A percentile compares a stretch with the other conserved stretches of the same genome.
Evolutionary conservation across 441 rosid species (phyloP).

Genomic region (Cnidoscolus chayamansa): DNA sequence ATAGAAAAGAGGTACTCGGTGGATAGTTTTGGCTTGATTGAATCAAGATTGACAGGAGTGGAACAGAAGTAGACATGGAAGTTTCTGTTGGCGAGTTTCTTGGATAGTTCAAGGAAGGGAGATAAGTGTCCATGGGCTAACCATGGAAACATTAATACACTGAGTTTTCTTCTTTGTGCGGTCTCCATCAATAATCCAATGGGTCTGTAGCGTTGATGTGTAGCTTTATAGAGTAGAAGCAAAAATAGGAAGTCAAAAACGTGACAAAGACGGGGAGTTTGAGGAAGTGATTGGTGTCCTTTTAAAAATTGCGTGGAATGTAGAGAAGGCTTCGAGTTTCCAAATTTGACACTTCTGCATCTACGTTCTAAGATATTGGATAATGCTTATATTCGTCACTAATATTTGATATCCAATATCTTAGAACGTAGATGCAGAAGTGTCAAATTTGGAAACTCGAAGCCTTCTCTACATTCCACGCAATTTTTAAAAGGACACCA

Average conservation of each 20-base stretch:
- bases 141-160: conserved; percentile 42
- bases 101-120: conserved; percentile 38
- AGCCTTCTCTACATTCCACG: background rate
- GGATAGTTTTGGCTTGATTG: conserved; percentile 18
- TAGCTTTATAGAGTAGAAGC: background rate
- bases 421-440: background rate
- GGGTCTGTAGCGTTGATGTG: background rate
- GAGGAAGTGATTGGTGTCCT: background rate
- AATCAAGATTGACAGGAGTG: conserved; percentile 28
- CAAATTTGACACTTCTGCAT: background rate
- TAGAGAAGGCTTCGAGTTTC: background rate
- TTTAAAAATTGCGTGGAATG: background rate
- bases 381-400: no score
- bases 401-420: no score
- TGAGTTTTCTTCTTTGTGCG: background rate
- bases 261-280: background rate
- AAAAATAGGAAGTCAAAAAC: background rate
- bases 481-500: background rate
- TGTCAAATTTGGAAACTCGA: background rate
- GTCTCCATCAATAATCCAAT: background rate
- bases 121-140: conserved; percentile 43
- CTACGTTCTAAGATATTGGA: background rate
- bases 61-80: conserved; percentile 36
- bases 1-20: conserved; percentile 12
- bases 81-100: conserved; percentile 26